Conservation (phyloP, 2,329 filamentous ascomycete species). For the Verticillium klebahnii region DNA sequence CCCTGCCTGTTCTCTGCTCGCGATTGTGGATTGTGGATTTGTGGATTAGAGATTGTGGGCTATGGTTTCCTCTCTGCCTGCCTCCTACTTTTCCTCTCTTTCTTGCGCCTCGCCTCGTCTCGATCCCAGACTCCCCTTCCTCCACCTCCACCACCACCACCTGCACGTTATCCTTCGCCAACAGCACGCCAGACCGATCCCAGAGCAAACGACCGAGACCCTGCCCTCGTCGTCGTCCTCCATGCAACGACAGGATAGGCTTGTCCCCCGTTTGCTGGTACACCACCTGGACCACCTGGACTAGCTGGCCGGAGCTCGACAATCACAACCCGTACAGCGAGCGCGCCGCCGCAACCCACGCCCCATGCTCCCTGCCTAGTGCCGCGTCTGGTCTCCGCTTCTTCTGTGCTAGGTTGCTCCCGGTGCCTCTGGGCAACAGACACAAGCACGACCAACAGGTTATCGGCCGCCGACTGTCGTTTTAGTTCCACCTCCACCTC, state of each 20-base stretch:
- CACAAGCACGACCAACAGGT: slow-evolving; percentile 1
- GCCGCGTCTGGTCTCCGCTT: background rate
- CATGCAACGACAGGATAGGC: background rate
- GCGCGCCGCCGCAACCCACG: background rate
- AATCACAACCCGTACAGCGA: background rate
- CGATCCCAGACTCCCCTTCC: background rate
- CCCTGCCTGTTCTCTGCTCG: background rate
- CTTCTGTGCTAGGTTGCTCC: slow-evolving; percentile 1
- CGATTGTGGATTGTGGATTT: background rate
- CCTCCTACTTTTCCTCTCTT: background rate
- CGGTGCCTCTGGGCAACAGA: slow-evolving; percentile 1
- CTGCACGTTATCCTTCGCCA: background rate
- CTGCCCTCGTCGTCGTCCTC: background rate
- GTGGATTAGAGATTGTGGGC: background rate
- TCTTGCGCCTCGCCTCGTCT: background rate
- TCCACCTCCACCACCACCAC: background rate
- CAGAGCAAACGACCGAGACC: background rate
- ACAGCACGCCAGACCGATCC: background rate
- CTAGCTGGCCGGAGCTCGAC: background rate
- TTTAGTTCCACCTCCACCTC: slow-evolving; percentile 1
- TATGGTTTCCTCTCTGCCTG: background rate
- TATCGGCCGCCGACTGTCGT: background rate
- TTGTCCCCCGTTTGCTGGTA: background rate
- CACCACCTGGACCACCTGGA: background rate
- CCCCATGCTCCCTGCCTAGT: background rate